phyloP scores from a whole-genome alignment of 257 asterid genomes.

The Cordia subcordata region DNA sequence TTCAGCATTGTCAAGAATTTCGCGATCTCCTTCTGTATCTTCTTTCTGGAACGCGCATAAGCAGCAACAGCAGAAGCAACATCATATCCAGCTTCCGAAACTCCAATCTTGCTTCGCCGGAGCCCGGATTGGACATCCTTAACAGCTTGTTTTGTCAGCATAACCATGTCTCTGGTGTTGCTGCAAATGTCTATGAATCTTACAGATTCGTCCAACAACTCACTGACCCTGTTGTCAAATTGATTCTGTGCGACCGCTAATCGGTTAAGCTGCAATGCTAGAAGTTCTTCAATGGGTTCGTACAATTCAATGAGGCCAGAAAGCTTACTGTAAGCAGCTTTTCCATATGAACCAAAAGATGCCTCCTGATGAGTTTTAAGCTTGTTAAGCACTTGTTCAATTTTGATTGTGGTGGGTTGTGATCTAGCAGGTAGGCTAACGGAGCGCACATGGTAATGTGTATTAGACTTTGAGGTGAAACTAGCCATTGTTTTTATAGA shows the following conservation, averaged over 20 bases:
- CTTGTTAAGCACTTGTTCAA: constrained; percentile 26
- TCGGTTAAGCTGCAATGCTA: constrained; percentile 22
- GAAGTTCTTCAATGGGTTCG: constrained; percentile 27
- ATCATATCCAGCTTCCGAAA: constrained; percentile 7
- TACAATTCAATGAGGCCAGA: constrained; percentile 25
- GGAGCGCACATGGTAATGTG: constrained; percentile 20
- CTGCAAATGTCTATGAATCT: constrained; percentile 26
- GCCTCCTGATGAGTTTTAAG: constrained; percentile 25
- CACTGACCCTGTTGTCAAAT: constrained; percentile 16
- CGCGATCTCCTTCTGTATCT: constrained; percentile 22
- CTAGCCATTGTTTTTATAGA: constrained; percentile 13
- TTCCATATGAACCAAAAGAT: constrained; percentile 9
- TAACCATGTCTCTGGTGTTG: constrained; percentile 24
- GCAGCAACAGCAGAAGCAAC: constrained; percentile 4
- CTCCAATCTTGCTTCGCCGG: constrained; percentile 31
- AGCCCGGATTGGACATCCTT: constrained; percentile 28
- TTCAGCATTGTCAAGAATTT: constrained; percentile 14
- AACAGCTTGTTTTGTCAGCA: constrained; percentile 22
- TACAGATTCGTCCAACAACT: constrained; percentile 27
- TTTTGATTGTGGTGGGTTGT: constrained; percentile 30
- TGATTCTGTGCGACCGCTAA: constrained; percentile 19
- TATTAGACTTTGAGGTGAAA: constrained; percentile 16
- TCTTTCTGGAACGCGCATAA: constrained; percentile 19
- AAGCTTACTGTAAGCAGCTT: constrained; percentile 15
- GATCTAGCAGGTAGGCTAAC: constrained; percentile 33